These are phyloP conservation scores for Chiua virens DNA, from an alignment of 768 basidiomycete genomes.

Conservation along the genomic window DNA sequence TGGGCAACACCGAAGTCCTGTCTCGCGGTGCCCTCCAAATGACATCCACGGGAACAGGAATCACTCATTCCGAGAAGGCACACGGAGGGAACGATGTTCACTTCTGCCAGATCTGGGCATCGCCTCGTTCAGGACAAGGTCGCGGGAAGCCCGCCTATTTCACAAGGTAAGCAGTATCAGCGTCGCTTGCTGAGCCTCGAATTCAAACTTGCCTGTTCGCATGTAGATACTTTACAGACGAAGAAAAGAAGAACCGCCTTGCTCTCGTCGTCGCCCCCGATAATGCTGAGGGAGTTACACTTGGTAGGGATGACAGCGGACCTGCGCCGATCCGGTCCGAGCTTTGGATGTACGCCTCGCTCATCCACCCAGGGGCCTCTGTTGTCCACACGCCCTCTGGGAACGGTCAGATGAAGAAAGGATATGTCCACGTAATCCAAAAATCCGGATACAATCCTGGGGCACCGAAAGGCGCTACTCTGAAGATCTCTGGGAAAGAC, in stretches of 20 bases:
- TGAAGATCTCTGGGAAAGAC: slow-evolving; percentile 50
- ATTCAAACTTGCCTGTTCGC: too few species aligned
- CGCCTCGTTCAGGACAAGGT: slow-evolving; percentile 39
- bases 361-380: slow-evolving; percentile 58
- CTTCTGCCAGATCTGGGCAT: slow-evolving; percentile 73
- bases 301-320: slow-evolving; percentile 65
- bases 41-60: slow-evolving; percentile 90
- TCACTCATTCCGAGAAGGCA: slow-evolving; percentile 74
- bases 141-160: slow-evolving; percentile 68
- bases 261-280: slow-evolving; percentile 76
- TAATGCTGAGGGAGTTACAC: slow-evolving; percentile 52
- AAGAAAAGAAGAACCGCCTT: slow-evolving; percentile 74
- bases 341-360: slow-evolving; percentile 70
- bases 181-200: not conserved
- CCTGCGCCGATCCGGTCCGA: slow-evolving; percentile 80
- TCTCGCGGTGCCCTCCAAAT: slow-evolving; percentile 88
- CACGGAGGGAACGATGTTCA: slow-evolving; percentile 49
- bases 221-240: slow-evolving; percentile 71
- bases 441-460: slow-evolving; percentile 75
- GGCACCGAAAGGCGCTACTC: slow-evolving; percentile 51
- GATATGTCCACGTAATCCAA: slow-evolving; percentile 86
- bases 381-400: slow-evolving; percentile 49
- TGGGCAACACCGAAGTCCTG: slow-evolving; percentile 89
- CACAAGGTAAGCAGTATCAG: slow-evolving; percentile 52
- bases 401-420: slow-evolving; percentile 49